These are phyloP conservation scores for Amorphotheca resinae DNA, from an alignment of 495 filamentous ascomycete genomes.

Conservation along the genomic window DNA sequence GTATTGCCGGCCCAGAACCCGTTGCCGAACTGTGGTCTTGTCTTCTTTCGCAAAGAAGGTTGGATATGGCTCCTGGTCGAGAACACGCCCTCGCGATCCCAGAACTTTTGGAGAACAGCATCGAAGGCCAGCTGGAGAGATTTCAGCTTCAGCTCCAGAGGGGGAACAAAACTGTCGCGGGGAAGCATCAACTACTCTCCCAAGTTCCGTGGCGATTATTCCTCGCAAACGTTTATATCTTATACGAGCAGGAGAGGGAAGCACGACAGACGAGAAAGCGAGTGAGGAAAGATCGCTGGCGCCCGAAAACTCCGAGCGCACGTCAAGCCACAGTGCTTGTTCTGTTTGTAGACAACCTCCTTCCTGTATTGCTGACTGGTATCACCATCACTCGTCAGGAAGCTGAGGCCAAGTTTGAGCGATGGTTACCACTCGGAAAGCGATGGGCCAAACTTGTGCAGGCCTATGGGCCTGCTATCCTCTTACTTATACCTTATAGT, in stretches of 20 bases:
- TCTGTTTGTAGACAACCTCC: constrained; percentile 9
- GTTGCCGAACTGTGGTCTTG: not conserved
- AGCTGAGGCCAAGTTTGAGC: constrained; percentile 6
- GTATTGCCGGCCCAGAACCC: not conserved
- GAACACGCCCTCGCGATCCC: not conserved
- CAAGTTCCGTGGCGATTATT: constrained; percentile 7
- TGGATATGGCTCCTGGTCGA: not conserved
- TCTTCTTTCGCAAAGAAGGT: not conserved
- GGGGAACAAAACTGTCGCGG: not conserved
- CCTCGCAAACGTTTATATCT: constrained; percentile 5
- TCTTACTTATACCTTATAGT: constrained; percentile 1
- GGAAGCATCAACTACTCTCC: constrained; percentile 3
- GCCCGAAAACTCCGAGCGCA: not conserved
- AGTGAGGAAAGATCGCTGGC: not conserved
- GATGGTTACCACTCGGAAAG: constrained; percentile 2
- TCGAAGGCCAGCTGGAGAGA: constrained; percentile 7
- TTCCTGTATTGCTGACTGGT: not conserved
- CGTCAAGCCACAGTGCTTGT: not conserved
- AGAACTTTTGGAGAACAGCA: constrained; percentile 4
- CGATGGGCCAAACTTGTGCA: constrained; percentile 5
- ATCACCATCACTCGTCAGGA: constrained; percentile 1
- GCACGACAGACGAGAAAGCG: constrained; percentile 1
- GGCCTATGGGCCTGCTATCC: constrained; percentile 1
- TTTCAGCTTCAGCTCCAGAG: constrained; percentile 10
- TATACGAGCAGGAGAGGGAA: constrained; percentile 4